Base-by-base conservation (phyloP, 768 basidiomycete species). In the Leccinum boreale region DNA sequence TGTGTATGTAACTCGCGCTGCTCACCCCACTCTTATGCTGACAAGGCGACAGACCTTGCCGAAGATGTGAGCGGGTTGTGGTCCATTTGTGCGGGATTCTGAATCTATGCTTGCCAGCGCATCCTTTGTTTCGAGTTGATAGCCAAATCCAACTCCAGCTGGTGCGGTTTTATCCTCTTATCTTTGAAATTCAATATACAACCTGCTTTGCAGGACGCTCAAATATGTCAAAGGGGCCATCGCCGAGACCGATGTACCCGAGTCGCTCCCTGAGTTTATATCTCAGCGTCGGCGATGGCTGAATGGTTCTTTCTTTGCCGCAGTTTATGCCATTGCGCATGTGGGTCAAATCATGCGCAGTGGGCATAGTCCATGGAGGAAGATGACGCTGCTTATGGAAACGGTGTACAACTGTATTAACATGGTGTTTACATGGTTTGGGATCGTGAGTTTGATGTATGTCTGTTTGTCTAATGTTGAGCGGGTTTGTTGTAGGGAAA, bases 181-280 rank as follows among this genome's bases (percentile, higher is more conserved):
- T 3, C 5, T 15, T 49, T 10, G 29, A 28, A 9, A 52, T 45
- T 5, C n/a, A 19, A 21, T 57, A 58, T 35, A 61, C 46, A 64
- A 15, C 63, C 39, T 29, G 44, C 51, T 63, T 64, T 67, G 64
- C 60, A 97, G 96, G 96, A 80, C 92, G n/a, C 81, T 99, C 52
- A 92, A 90, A 79, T 99, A 97, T 67, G 94, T 98, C 66, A 92
- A 92, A 70, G 90, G 91, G 26, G 94, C 95, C 4, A 85, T 92
- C 52, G 95, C 88, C 17, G 91, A 94, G 70, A 96, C 94, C 0
- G 94, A 98, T 71, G 95, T 98, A 5, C 95, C 95, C 3, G 95
- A 96, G 65, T 82, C 85, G 1, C 82, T 97, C 15, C 86, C 94
- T 3, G 96, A 98, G 73, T 98, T 97, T 70, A 98, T 97, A 68